Percentiles rank a stretch among this genome's conserved stretches.
phyloP scores from a whole-genome alignment of 306 rosid genomes.

The Cucurbita ficifolia region DNA sequence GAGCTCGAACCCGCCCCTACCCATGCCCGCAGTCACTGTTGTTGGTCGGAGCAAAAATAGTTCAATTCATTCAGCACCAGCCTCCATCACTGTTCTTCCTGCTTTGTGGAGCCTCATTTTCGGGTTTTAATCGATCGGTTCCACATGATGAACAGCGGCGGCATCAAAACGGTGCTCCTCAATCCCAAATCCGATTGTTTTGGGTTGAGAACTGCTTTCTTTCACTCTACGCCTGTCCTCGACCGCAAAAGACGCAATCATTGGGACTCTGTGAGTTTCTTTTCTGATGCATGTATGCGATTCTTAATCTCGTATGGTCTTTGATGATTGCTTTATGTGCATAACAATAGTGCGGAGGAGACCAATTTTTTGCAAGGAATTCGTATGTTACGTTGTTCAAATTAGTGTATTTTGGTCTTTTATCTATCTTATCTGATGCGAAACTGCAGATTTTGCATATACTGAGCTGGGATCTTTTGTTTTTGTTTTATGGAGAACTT shows the following conservation, averaged over 20 bases:
- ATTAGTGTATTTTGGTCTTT: background rate
- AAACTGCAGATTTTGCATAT: background rate
- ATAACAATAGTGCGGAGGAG: background rate
- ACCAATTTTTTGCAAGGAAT: background rate
- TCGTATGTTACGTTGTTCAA: background rate
- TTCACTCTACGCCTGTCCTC: conserved; percentile 65
- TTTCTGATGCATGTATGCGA: background rate
- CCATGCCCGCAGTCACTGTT: background rate
- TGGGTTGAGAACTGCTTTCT: conserved; percentile 30
- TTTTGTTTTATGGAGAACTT: background rate
- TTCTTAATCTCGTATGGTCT: background rate
- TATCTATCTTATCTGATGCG: background rate
- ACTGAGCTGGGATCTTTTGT: background rate
- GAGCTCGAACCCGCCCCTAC: background rate
- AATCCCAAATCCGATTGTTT: conserved; percentile 24
- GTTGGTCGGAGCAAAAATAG: background rate
- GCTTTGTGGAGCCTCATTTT: background rate
- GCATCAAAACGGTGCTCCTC: conserved; percentile 30
- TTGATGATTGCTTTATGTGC: background rate
- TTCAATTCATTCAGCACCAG: background rate
- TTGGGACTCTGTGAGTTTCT: conserved; percentile 41
- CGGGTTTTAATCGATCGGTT: background rate
- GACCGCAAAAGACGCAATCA: conserved; percentile 45
- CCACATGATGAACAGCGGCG: conserved; percentile 12
- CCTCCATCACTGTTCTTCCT: background rate